Base-by-base conservation (phyloP, 1,284 basidiomycete species). In the Ustilago bromivora region DNA sequence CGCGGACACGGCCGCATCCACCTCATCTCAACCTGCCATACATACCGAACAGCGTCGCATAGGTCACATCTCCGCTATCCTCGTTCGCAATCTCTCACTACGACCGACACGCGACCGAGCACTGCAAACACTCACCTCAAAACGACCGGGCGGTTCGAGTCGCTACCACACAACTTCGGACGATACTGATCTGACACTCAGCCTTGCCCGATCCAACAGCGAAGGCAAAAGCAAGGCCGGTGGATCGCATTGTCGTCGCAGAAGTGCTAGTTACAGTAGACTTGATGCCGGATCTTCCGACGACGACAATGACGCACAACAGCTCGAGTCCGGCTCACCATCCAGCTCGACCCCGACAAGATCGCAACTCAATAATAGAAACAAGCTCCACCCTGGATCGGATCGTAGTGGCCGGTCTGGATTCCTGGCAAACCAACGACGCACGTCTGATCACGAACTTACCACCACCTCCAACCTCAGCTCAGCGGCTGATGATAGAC, bases 51-150 rank as follows among this genome's bases (percentile, higher is more conserved):
- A 73, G 61, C 60, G 66, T 34, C 75, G 75, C 17, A 60, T 70
- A 28, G 66, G 66, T 3, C 66, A 77, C 9, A 69, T 73, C 7
- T 77, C 66, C 32, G 59, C 75, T 40, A 65, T 77, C 13, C 63
- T 77, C 9, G 59, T 77, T 1, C 70, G 75, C 60, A 77, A 77
- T 36, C 64, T 77, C 7, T 69, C 75, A 3, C 61, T 77, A 8
- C 60, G 71, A 8, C 75, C 75, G 1, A 77, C 71, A 6, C 52
- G 75, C 40, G 75, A 77, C 28, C 62, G 75, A 15, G 75, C 71
- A 3, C 58, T 77, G 0, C 73, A 76, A 28, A 71, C 73, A 32
- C 67, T 76, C 38, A 63, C 67, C 31, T 71, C 64, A 5, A 66
- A 63, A 41, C 53, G 73, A 57, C 60, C 64, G 8, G 73, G 68